Conservation (phyloP, 2,329 filamentous ascomycete genomes). For the Aschersonia sp. region DNA sequence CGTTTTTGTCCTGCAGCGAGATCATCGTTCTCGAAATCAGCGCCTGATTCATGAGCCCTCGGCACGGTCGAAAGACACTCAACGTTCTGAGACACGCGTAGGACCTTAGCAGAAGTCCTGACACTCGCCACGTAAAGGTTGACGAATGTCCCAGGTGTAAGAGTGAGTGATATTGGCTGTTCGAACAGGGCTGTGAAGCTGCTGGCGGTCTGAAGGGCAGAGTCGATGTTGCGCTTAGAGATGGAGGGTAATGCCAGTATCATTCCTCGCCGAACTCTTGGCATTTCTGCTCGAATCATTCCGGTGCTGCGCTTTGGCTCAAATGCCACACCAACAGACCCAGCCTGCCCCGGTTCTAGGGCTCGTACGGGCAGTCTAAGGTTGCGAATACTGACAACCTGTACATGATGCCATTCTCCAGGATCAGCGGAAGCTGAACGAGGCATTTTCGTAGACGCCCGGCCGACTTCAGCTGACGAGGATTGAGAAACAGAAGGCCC, state of each 20-base stretch:
- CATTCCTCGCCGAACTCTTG: constrained; percentile 63
- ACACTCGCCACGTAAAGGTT: constrained; percentile 84
- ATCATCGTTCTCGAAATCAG: constrained; percentile 29
- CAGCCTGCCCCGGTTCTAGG: constrained; percentile 69
- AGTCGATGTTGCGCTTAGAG: constrained; percentile 39
- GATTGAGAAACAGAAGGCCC: constrained; percentile 38
- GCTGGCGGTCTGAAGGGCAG: constrained; percentile 49
- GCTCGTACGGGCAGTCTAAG: constrained; percentile 68
- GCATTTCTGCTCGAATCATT: constrained; percentile 10
- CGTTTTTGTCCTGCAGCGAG: constrained; percentile 9
- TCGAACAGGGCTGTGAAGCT: constrained; percentile 60
- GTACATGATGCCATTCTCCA: constrained; percentile 67
- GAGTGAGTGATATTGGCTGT: constrained; percentile 42
- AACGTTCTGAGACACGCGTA: constrained; percentile 30
- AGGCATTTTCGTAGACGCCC: constrained; percentile 36
- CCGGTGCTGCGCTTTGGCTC: constrained; percentile 14
- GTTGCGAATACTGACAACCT: constrained; percentile 76
- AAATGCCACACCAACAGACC: constrained; percentile 71
- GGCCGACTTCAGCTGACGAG: constrained; percentile 36
- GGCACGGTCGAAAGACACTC: constrained; percentile 11
- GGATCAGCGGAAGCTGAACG: constrained; percentile 35
- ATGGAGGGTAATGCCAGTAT: constrained; percentile 52
- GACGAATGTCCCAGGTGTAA: constrained; percentile 54
- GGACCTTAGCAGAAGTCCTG: constrained; percentile 62
- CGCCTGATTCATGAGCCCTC: constrained; percentile 23